phyloP scores from a whole-genome alignment of 495 filamentous ascomycete species.

The Staphylotrichum longicolle region DNA sequence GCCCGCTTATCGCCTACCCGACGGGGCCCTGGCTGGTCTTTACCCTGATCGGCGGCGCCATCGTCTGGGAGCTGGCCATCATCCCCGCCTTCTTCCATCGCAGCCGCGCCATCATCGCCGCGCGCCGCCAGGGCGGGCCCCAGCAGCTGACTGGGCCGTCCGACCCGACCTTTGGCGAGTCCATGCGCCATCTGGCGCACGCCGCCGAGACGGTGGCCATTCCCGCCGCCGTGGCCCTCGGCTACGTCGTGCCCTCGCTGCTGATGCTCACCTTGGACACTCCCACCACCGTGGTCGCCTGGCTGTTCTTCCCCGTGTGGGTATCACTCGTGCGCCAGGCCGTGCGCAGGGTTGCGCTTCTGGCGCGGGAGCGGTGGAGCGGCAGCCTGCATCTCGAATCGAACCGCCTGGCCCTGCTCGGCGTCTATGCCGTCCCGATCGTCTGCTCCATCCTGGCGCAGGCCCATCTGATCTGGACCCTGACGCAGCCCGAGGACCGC shows the following conservation, averaged over 20 bases:
- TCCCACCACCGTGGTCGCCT: slow-evolving; percentile 61
- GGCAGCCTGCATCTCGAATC: slow-evolving; percentile 37
- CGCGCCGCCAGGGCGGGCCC: slow-evolving; percentile 13
- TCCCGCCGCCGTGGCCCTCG: slow-evolving; percentile 39
- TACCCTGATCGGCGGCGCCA: slow-evolving; percentile 40
- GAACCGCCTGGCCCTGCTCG: slow-evolving; percentile 24
- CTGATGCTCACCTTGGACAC: slow-evolving; percentile 78
- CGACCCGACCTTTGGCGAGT: slow-evolving; percentile 31
- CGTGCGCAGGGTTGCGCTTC: slow-evolving; percentile 24
- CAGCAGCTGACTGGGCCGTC: slow-evolving; percentile 15
- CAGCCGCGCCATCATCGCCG: slow-evolving; percentile 29
- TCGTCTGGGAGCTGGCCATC: slow-evolving; percentile 45
- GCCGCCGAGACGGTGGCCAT: slow-evolving; percentile 40
- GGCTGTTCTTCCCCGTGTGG: slow-evolving; percentile 45
- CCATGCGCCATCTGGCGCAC: slow-evolving; percentile 36
- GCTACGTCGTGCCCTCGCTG: slow-evolving; percentile 37
- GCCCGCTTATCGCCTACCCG: slow-evolving; percentile 36
- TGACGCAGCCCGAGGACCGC: slow-evolving; percentile 37
- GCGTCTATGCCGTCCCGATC: slow-evolving; percentile 39
- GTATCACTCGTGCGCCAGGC: slow-evolving; percentile 35
- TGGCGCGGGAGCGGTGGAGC: slow-evolving; percentile 19
- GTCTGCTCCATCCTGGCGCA: slow-evolving; percentile 36
- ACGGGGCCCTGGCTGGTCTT: slow-evolving; percentile 41
- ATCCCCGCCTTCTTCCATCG: slow-evolving; percentile 42
- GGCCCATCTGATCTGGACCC: slow-evolving; percentile 30